Base-by-base conservation (phyloP, 345 rosid species). In the Euphorbia peplus region DNA sequence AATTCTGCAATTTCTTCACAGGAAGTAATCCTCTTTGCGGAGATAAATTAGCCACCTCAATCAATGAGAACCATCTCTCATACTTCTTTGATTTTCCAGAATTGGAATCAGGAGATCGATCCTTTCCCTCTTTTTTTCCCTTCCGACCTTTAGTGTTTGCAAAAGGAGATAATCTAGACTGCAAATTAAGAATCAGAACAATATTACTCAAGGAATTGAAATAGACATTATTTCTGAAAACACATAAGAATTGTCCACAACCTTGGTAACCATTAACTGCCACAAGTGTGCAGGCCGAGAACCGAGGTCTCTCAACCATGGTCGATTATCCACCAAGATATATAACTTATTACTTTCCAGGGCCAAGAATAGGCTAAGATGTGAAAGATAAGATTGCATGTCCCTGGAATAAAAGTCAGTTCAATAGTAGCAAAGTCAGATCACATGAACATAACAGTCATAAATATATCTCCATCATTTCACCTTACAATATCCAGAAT, bases 251-350 rank as follows among this genome's bases (percentile, higher is more conserved):
- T 29, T 16, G 70, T 69, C 55, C 46, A 61, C 67, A 80, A 95
- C 98, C 97, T 95, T 95, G 68, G 99, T 95, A 52, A 95, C 98
- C 98, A 95, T 90, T 19, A 92, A 79, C 73, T 95, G 99, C 99
- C 98, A 95, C 59, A 92, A 72, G 76, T 79, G 97, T 68, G 92
- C 88, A 11, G 95, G 83, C 56, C 85, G 81, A 2, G 93, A 78
- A 61, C 85, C 89, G 7, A 81, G 68, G 54, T 85, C 81, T 64
- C 75, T 81, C 82, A 87, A 67, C 97, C 99, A 95, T 76, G 98
- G 96, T 41, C 90, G 81, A 67, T 95, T 95, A 66, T 95, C 99
- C 73, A 95, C 99, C 87, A 95, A 73, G 54, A 95, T 81, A 68
- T 86, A 95, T 50, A 95, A 72, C 73, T 84, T 95, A 29, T 87